These are phyloP conservation scores for Colletotrichum liriopes DNA, from an alignment of 2,329 filamentous ascomycete species.

Conservation along the genomic window DNA sequence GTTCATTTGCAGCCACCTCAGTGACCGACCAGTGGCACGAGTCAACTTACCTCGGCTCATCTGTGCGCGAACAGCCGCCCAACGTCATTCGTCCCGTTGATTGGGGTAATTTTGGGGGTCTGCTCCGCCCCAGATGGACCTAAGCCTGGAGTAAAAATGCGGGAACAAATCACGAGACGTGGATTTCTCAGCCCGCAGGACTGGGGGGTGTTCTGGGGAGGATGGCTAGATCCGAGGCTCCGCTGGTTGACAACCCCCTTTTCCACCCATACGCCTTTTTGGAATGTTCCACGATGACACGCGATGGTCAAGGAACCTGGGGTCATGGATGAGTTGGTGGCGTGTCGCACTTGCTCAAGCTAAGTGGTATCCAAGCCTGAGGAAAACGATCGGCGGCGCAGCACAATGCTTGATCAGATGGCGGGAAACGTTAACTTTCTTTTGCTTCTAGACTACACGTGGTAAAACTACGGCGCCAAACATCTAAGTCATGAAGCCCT, in stretches of 20 bases:
- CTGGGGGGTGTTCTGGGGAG: constrained; percentile 11
- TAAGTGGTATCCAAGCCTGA: not conserved
- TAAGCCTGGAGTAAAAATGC: constrained; percentile 29
- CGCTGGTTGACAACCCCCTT: not conserved
- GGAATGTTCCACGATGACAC: not conserved
- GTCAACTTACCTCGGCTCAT: constrained; percentile 44
- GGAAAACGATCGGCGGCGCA: no score
- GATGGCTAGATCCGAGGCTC: constrained; percentile 28
- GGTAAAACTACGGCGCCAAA: not conserved
- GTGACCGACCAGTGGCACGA: constrained; percentile 20
- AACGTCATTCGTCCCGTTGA: constrained; percentile 32
- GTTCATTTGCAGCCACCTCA: not conserved
- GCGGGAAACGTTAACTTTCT: not conserved
- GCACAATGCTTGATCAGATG: not conserved
- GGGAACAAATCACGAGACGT: constrained; percentile 41
- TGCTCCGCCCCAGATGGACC: not conserved
- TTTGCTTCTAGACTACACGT: not conserved
- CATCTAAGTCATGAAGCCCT: not conserved
- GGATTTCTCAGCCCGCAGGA: constrained; percentile 37
- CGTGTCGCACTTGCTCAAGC: not conserved
- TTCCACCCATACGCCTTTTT: not conserved
- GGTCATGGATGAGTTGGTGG: not conserved
- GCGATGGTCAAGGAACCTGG: not conserved
- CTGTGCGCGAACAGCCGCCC: constrained; percentile 36
- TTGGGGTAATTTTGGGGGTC: constrained; percentile 7